Conservation (phyloP, 2,329 filamentous ascomycete species). For the Scolecobasidium constrictum region DNA sequence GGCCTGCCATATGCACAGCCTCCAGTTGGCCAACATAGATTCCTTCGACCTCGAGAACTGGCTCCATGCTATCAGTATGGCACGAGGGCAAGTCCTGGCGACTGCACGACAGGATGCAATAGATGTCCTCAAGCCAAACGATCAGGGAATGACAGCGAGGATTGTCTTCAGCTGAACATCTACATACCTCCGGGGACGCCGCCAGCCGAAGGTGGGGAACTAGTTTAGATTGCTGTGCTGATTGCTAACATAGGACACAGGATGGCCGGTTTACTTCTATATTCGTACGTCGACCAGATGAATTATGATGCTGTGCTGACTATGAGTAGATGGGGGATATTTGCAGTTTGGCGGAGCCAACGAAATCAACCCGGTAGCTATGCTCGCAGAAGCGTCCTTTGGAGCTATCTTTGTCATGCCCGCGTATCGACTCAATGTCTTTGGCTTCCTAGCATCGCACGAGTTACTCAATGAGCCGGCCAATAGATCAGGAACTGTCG, state of each 20-base stretch:
- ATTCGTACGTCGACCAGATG: slow-evolving; percentile 45
- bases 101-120: slow-evolving; percentile 29
- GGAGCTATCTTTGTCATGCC: slow-evolving; percentile 43
- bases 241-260: slow-evolving; percentile 14
- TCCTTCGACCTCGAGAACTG: slow-evolving; percentile 37
- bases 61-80: slow-evolving; percentile 41
- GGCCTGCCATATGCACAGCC: slow-evolving; percentile 46
- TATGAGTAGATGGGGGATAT: slow-evolving; percentile 46
- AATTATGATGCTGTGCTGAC: background rate
- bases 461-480: slow-evolving; percentile 35
- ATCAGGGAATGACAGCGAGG: slow-evolving; percentile 30
- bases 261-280: slow-evolving; percentile 49
- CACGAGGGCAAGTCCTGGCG: slow-evolving; percentile 34
- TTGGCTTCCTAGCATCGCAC: slow-evolving; percentile 43
- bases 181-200: slow-evolving; percentile 40
- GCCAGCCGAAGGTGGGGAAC: slow-evolving; percentile 23
- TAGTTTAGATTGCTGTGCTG: background rate
- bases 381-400: slow-evolving; percentile 39
- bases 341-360: slow-evolving; percentile 46
- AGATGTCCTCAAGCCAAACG: slow-evolving; percentile 40
- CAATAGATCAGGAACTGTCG: slow-evolving; percentile 24
- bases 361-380: slow-evolving; percentile 29
- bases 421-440: slow-evolving; percentile 44
- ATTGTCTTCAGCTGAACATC: slow-evolving; percentile 46
- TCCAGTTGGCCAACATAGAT: slow-evolving; percentile 36